A percentile compares a stretch with the other conserved stretches of the same genome.
phyloP scores from a whole-genome alignment of 2,329 filamentous ascomycete genomes.

The Aureobasidium uvarum region DNA sequence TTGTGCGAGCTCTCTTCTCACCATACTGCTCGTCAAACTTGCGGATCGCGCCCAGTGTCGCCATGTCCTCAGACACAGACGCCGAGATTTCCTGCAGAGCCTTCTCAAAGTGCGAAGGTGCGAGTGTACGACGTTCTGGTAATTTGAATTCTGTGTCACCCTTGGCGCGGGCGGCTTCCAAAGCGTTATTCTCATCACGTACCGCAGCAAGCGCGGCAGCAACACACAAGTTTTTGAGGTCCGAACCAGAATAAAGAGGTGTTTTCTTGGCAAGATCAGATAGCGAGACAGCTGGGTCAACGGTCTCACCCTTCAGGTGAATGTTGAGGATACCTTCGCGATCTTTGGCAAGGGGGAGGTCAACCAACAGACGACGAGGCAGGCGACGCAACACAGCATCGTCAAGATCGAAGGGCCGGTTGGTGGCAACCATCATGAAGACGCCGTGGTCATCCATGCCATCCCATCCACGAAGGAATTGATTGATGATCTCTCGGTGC shows the following conservation, averaged over 20 bases:
- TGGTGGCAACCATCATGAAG: slow-evolving; percentile 98
- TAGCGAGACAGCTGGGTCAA: slow-evolving; percentile 62
- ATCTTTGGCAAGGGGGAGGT: slow-evolving; percentile 66
- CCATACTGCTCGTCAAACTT: slow-evolving; percentile 97
- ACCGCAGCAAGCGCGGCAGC: slow-evolving; percentile 77
- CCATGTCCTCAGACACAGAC: slow-evolving; percentile 92
- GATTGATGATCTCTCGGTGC: slow-evolving; percentile 89
- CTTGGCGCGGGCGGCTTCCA: slow-evolving; percentile 33
- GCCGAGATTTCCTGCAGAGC: slow-evolving; percentile 87
- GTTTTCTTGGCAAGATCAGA: slow-evolving; percentile 64
- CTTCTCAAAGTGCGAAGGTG: slow-evolving; percentile 72
- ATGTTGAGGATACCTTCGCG: slow-evolving; percentile 67
- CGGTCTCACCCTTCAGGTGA: slow-evolving; percentile 65
- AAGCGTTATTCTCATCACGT: slow-evolving; percentile 63
- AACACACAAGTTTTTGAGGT: slow-evolving; percentile 79
- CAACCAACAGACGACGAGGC: slow-evolving; percentile 69
- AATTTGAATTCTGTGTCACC: slow-evolving; percentile 55
- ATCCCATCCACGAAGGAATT: slow-evolving; percentile 96
- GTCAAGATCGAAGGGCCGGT: slow-evolving; percentile 91
- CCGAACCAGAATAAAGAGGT: slow-evolving; percentile 76
- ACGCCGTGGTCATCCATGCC: slow-evolving; percentile 76
- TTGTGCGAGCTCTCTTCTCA: slow-evolving; percentile 64
- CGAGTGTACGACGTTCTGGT: slow-evolving; percentile 66
- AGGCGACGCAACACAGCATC: slow-evolving; percentile 77
- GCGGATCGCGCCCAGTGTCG: slow-evolving; percentile 75